phyloP scores from a whole-genome alignment of 2,329 filamentous ascomycete species.

The Epichloe brachyelytri region DNA sequence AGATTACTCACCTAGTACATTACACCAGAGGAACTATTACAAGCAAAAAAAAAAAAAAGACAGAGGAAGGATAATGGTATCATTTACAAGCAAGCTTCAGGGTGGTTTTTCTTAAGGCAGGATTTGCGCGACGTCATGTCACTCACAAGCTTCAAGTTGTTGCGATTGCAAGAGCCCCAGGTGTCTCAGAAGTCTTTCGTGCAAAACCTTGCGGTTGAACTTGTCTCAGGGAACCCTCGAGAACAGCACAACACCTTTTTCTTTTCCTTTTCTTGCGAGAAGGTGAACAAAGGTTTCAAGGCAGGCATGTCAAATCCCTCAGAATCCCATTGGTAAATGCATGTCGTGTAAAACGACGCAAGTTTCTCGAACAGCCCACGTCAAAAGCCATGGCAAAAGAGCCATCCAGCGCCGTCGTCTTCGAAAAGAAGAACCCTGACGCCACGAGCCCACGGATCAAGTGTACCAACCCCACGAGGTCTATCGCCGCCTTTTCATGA shows the following conservation, averaged over 20 bases:
- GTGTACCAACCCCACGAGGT: slow-evolving; percentile 41
- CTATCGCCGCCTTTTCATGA: slow-evolving; percentile 32
- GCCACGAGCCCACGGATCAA: slow-evolving; percentile 28
- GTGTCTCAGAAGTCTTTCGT: slow-evolving; percentile 17
- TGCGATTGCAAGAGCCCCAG: slow-evolving; percentile 18
- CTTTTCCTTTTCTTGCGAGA: neutral
- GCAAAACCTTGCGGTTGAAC: neutral
- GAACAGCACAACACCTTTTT: neutral
- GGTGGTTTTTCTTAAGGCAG: neutral
- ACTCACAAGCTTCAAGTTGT: slow-evolving; percentile 11
- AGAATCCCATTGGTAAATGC: slow-evolving; percentile 23
- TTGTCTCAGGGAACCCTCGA: neutral
- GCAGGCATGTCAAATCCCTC: slow-evolving; percentile 26
- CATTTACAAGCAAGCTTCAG: neutral
- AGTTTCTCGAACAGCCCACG: slow-evolving; percentile 15
- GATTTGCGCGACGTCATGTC: slow-evolving; percentile 3
- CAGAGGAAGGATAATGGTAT: neutral
- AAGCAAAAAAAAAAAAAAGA: slow-evolving; percentile 10
- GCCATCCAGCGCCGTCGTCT: slow-evolving; percentile 14
- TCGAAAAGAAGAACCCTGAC: slow-evolving; percentile 3
- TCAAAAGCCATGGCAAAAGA: slow-evolving; percentile 19
- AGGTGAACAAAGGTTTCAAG: slow-evolving; percentile 1
- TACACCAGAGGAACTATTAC: neutral
- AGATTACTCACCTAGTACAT: slow-evolving; percentile 6
- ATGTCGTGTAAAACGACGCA: slow-evolving; percentile 13